A percentile compares a stretch with the other conserved stretches of the same genome.
Evolutionary conservation across 495 filamentous ascomycete species (phyloP).

Genomic region (Neurospora sublineolata): DNA sequence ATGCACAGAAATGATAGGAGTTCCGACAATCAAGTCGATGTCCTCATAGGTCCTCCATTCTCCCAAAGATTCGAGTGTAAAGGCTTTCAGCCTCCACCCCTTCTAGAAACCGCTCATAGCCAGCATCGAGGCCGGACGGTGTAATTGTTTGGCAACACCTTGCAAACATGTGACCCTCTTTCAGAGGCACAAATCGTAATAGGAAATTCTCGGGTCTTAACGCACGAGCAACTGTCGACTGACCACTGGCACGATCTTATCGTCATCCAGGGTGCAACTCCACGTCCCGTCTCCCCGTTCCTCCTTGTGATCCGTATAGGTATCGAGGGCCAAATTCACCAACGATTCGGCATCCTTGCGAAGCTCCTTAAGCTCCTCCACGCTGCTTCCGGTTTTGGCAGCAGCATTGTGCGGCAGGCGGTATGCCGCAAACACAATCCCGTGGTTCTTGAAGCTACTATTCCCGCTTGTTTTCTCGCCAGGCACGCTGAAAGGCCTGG

Average conservation of each 20-base stretch:
- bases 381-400: slow-evolving; percentile 1
- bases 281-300: not conserved
- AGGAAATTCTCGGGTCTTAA: not conserved
- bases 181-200: not conserved
- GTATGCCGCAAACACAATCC: slow-evolving; percentile 33
- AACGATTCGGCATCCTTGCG: slow-evolving; percentile 23
- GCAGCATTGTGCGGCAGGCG: slow-evolving; percentile 10
- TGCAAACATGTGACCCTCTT: not conserved
- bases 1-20: not conserved
- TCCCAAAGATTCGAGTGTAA: not conserved
- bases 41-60: not conserved
- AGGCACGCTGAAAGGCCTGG: not conserved
- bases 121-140: not conserved
- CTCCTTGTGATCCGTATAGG: slow-evolving; percentile 9
- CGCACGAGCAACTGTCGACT: not conserved
- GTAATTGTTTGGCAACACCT: not conserved
- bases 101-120: not conserved
- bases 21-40: not conserved
- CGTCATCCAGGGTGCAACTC: not conserved
- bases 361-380: slow-evolving; percentile 16
- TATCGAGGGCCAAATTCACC: slow-evolving; percentile 25
- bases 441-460: slow-evolving; percentile 17
- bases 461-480: not conserved
- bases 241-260: not conserved
- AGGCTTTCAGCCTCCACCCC: not conserved